Conservation (phyloP, 129 eudicot genomes). For the Dittrichia graveolens region DNA sequence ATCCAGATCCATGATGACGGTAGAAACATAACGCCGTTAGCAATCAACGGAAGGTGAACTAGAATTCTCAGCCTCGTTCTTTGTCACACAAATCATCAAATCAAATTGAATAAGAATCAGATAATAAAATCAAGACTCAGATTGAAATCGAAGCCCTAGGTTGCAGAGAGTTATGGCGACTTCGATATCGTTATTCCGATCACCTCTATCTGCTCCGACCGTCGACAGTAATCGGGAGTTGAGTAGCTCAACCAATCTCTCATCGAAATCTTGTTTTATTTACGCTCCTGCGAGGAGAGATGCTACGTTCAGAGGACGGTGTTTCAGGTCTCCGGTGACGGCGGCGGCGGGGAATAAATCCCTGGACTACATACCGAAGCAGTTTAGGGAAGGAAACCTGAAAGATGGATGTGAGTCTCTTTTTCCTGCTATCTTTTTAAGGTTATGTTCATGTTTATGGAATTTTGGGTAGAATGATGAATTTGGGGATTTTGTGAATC, state of each 20-base stretch:
- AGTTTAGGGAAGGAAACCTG: slow-evolving; percentile 77
- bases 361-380: slow-evolving; percentile 66
- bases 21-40: slow-evolving; percentile 15
- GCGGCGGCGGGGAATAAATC: slow-evolving; percentile 40
- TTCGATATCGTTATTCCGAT: slow-evolving; percentile 49
- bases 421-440: not conserved
- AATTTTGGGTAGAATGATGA: not conserved
- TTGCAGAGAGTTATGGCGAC: slow-evolving; percentile 41
- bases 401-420: slow-evolving; percentile 68
- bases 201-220: slow-evolving; percentile 49
- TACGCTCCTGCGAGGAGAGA: slow-evolving; percentile 32
- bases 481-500: not conserved
- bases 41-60: not conserved
- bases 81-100: slow-evolving; percentile 10
- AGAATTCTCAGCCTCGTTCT: slow-evolving; percentile 19
- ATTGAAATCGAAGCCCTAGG: slow-evolving; percentile 14
- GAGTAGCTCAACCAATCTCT: slow-evolving; percentile 5
- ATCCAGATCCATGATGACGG: slow-evolving; percentile 8
- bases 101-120: not conserved
- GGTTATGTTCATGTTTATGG: slow-evolving; percentile 9
- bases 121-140: not conserved
- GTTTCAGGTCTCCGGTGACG: slow-evolving; percentile 48
- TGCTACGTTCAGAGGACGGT: slow-evolving; percentile 32
- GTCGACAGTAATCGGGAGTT: slow-evolving; percentile 38
- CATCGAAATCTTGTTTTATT: slow-evolving; percentile 42